Conservation (phyloP, 2,329 filamentous ascomycete species). For the Exophiala calicioides region DNA sequence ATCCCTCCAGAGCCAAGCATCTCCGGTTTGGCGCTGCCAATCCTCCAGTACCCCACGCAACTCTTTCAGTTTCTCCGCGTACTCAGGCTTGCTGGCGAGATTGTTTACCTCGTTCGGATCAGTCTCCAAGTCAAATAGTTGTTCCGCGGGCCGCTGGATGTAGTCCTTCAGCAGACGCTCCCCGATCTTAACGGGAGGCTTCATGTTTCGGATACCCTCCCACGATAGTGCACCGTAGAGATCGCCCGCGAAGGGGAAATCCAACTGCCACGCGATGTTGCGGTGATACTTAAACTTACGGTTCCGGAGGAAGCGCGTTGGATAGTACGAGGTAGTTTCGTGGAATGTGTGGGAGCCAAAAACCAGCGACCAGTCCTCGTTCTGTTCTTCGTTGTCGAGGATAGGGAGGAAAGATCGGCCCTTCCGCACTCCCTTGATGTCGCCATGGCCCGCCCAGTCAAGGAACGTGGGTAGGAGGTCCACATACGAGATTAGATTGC, state of each 20-base stretch:
- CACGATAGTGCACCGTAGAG: conserved; percentile 48
- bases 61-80: conserved; percentile 36
- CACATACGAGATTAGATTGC: conserved; percentile 49
- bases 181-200: conserved; percentile 39
- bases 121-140: conserved; percentile 49
- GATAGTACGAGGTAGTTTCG: conserved; percentile 54
- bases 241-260: conserved; percentile 53
- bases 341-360: conserved; percentile 57
- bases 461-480: conserved; percentile 51
- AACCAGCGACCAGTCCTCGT: conserved; percentile 40
- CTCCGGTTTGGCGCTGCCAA: conserved; percentile 39
- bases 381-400: conserved; percentile 25
- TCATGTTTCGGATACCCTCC: conserved; percentile 47
- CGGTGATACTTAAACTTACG: conserved; percentile 53
- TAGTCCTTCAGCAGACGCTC: conserved; percentile 45
- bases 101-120: conserved; percentile 52
- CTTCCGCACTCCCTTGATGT: conserved; percentile 22
- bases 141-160: conserved; percentile 47
- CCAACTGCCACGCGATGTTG: conserved; percentile 52
- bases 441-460: conserved; percentile 40
- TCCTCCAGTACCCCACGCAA: conserved; percentile 38
- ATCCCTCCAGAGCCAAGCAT: conserved; percentile 36
- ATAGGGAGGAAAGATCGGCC: conserved; percentile 46
- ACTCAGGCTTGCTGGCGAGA: conserved; percentile 39
- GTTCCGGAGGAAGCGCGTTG: conserved; percentile 50